Evolutionary conservation across 1,139 yeast genomes (phyloP), one percentile per base, ranked within the genome.

Genomic region (Debaryomyces nepalensis): DNA sequence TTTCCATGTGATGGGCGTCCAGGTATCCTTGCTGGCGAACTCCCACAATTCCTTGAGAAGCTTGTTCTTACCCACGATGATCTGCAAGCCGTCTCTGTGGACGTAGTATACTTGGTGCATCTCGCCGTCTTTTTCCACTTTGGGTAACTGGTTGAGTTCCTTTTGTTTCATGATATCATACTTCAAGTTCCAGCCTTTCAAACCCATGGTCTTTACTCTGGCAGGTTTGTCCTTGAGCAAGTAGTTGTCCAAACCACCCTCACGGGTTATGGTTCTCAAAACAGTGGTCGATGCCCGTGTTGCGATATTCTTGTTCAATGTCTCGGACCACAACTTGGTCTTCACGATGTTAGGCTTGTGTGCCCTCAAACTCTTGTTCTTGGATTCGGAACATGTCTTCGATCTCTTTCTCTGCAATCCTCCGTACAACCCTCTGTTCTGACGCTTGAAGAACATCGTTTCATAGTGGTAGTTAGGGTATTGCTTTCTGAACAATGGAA

Each of bases 241-340:
- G 61, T 93, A 93, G 53, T 83, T 82, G 60, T 93, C 99, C 48
- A 93, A 73, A 10, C 99, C 99, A 49, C 98, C 98, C 64, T 91
- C 98, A 55, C 82, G 87, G 44, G 87, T 84, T 49, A 93, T 84
- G 1, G 97, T 90, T 56, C 84, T 81, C 58, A 93, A 73, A 3
- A 90, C 97, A 47, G 84, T 79, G 12, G 97, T 79, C n/a, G 91
- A 83, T 23, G 89, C 82, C 48, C 76, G 81, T 41, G 88, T 66
- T 40, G 72, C 72, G 37, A 83, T 68, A 37, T 69, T 59, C 51
- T 73, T 75, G 48, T 81, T 70, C 54, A 93, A 75, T 1, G 87
- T 71, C 54, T 88, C 96, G 48, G 96, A 87, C 95, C 96, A 93
- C 38, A 93, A 69, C 39, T 76, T 76, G 57, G 89, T 81, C 54